Conservation (phyloP, 106 monocot species). For the Narthecium ossifragum region DNA sequence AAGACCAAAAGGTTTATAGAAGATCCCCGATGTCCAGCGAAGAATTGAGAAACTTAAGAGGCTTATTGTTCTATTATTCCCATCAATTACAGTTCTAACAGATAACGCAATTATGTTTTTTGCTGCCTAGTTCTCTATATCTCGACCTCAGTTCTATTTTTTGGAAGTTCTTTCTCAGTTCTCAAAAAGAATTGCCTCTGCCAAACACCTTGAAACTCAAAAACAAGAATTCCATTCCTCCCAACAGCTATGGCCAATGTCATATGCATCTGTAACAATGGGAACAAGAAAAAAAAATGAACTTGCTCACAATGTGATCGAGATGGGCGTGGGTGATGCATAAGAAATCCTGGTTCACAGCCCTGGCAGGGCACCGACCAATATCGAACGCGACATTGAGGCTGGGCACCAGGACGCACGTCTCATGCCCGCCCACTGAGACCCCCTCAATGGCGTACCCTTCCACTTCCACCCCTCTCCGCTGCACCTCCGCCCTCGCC, state of each 20-base stretch:
- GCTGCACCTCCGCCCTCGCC: constrained; percentile 74
- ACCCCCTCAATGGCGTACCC: constrained; percentile 75
- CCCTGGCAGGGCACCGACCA: constrained; percentile 69
- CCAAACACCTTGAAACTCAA: too few relatives aligned
- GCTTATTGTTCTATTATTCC: too few relatives aligned
- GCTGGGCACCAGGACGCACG: constrained; percentile 72
- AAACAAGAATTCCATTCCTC: not conserved
- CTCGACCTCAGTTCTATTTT: too few relatives aligned
- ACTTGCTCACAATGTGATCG: constrained; percentile 79
- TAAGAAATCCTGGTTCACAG: constrained; percentile 78
- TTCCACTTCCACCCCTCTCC: constrained; percentile 83
- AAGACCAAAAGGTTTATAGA: too few relatives aligned
- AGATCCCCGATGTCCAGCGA: too few relatives aligned
- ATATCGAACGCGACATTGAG: constrained; percentile 83
- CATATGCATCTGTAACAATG: not conserved
- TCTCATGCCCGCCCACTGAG: constrained; percentile 89
- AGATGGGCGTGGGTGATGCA: constrained; percentile 95
- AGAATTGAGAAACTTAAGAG: too few relatives aligned
- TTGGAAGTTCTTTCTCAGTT: too few relatives aligned
- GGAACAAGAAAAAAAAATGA: not conserved
- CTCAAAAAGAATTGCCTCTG: too few relatives aligned
- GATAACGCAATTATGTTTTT: too few relatives aligned
- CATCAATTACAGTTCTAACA: too few relatives aligned
- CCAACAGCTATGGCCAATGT: too few relatives aligned
- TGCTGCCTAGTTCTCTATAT: too few relatives aligned